phyloP scores from a whole-genome alignment of 140 eudicot species.

The Anethum foeniculum region DNA sequence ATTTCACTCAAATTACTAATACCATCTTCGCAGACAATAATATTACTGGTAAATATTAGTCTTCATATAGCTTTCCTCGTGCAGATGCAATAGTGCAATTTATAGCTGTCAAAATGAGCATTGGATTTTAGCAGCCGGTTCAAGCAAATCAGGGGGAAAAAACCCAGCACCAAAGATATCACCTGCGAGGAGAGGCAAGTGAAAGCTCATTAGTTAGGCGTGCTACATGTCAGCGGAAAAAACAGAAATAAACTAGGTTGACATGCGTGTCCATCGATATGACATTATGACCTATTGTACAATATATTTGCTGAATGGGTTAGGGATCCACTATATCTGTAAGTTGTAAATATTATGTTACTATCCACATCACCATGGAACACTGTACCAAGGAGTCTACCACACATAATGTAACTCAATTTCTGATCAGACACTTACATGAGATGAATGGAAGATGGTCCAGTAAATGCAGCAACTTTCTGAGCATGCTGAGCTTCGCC shows the following conservation, averaged over 20 bases:
- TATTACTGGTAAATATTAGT: background rate
- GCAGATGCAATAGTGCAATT: background rate
- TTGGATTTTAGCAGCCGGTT: background rate
- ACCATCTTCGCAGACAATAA: background rate
- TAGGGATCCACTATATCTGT: background rate
- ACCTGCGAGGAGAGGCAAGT: background rate
- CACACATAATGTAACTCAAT: background rate
- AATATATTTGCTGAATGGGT: background rate
- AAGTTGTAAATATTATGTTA: background rate
- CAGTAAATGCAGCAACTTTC: slow-evolving; percentile 79
- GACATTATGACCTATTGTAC: background rate
- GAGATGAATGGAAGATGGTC: slow-evolving; percentile 88
- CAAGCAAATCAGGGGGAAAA: background rate
- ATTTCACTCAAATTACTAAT: background rate
- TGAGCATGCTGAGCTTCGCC: slow-evolving; percentile 79
- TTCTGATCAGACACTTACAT: slow-evolving; percentile 36
- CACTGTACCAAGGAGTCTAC: background rate
- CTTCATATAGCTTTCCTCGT: background rate
- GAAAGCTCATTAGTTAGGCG: background rate
- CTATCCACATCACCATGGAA: background rate
- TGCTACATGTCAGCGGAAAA: background rate
- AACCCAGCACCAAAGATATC: background rate
- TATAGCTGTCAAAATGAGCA: background rate
- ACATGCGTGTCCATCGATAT: background rate
- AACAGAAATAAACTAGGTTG: background rate